A percentile compares a stretch with the other conserved stretches of the same genome.
phyloP scores from a whole-genome alignment of 345 rosid genomes.

The Noccaea caerulescens region DNA sequence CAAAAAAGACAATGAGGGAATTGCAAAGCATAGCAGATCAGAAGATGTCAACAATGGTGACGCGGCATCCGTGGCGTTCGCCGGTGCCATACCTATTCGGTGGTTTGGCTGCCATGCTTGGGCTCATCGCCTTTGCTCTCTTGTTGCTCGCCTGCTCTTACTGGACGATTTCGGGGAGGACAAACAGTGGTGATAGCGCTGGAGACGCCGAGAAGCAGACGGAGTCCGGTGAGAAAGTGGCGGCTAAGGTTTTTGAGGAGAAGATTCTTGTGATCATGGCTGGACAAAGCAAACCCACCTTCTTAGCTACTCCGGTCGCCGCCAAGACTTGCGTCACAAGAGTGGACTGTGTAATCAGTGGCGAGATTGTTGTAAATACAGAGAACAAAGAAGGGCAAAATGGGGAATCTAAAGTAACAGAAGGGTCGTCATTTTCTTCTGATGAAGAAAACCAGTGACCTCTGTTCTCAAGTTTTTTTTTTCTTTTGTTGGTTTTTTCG shows the following conservation, averaged over 20 bases:
- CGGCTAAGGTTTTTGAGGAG: conserved; percentile 52
- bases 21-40: conserved; percentile 25
- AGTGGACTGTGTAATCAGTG: background rate
- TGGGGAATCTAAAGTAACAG: background rate
- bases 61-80: conserved; percentile 65
- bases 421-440: conserved; percentile 14
- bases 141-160: conserved; percentile 77
- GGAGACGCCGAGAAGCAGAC: conserved; percentile 47
- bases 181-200: conserved; percentile 34
- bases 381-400: conserved; percentile 25
- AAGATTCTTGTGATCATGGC: conserved; percentile 79
- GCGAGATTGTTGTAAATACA: background rate
- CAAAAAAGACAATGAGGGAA: conserved; percentile 34
- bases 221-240: conserved; percentile 41
- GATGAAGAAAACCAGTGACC: conserved; percentile 24
- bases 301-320: conserved; percentile 67
- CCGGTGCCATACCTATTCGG: conserved; percentile 84
- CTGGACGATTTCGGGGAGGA: conserved; percentile 55
- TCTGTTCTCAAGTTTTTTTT: conserved; percentile 21
- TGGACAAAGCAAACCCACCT: conserved; percentile 68
- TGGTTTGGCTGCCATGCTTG: conserved; percentile 78
- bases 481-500: background rate
- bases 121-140: conserved; percentile 74
- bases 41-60: conserved; percentile 33
- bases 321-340: conserved; percentile 26